These are phyloP conservation scores for Penicillium sp. DNA, from an alignment of 2,329 filamentous ascomycete species.

Conservation along the genomic window DNA sequence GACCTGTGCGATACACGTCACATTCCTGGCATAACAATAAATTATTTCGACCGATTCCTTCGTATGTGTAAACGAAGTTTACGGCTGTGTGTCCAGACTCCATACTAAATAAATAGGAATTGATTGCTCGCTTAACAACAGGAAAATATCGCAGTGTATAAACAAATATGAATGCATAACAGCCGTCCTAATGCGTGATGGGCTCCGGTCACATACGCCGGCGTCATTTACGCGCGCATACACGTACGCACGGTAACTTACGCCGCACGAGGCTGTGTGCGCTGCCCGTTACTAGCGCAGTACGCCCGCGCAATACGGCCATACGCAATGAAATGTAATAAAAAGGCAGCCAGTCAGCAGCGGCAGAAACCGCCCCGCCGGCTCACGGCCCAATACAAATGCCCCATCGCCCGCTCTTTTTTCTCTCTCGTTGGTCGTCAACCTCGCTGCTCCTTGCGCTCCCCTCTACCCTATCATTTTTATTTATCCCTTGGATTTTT, in stretches of 20 bases:
- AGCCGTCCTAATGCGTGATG: background rate
- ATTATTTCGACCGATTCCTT: too few species aligned
- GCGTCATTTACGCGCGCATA: background rate
- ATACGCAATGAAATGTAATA: background rate
- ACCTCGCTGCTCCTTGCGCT: conserved; percentile 3
- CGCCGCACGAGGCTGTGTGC: background rate
- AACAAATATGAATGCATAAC: background rate
- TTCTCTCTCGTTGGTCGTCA: conserved; percentile 42
- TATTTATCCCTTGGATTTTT: conserved; percentile 5
- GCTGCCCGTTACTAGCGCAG: background rate
- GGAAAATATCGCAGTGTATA: background rate
- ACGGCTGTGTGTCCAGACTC: too few species aligned
- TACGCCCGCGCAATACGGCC: background rate
- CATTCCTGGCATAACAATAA: too few species aligned
- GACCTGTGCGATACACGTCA: background rate
- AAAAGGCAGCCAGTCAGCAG: conserved; percentile 17
- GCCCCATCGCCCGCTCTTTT: conserved; percentile 37
- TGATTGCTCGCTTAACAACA: too few species aligned
- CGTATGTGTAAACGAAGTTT: too few species aligned
- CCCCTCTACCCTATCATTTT: conserved; percentile 1
- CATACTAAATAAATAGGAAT: too few species aligned
- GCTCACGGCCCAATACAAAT: conserved; percentile 33
- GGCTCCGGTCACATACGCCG: background rate
- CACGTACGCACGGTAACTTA: background rate
- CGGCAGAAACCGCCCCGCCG: conserved; percentile 20